phyloP scores from a whole-genome alignment of 495 filamentous ascomycete genomes.

The Neurospora sublineolata region DNA sequence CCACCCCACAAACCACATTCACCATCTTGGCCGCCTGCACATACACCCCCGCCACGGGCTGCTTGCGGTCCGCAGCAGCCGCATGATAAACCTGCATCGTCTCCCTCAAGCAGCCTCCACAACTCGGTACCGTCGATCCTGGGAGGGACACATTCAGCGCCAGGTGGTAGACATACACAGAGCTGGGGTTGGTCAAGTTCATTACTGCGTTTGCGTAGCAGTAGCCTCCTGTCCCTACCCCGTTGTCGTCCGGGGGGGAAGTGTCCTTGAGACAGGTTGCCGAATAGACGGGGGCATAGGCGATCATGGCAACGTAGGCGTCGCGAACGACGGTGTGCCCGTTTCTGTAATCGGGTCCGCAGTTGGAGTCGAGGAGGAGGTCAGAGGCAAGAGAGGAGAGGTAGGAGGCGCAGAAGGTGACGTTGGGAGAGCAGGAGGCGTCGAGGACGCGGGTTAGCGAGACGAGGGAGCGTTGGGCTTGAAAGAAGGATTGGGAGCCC shows the following conservation, averaged over 20 bases:
- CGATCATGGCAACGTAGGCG: conserved; percentile 52
- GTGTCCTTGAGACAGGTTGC: conserved; percentile 61
- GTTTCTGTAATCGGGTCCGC: conserved; percentile 54
- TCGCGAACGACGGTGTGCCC: conserved; percentile 58
- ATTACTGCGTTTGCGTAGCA: conserved; percentile 80
- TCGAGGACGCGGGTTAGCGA: conserved; percentile 60
- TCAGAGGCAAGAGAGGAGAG: conserved; percentile 51
- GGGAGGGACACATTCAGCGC: conserved; percentile 65
- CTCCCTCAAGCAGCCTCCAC: conserved; percentile 53
- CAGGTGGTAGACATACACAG: conserved; percentile 72
- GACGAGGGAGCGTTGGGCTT: conserved; percentile 50
- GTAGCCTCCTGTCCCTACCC: conserved; percentile 21
- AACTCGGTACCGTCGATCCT: conserved; percentile 50
- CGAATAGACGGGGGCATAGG: conserved; percentile 66
- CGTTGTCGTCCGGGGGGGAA: conserved; percentile 13
- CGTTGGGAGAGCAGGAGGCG: conserved; percentile 54
- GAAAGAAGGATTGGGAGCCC: conserved; percentile 58
- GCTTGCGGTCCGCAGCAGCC: conserved; percentile 46
- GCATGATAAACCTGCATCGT: conserved; percentile 59
- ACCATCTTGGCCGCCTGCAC: conserved; percentile 50
- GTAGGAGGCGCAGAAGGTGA: conserved; percentile 44
- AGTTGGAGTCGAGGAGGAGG: too few relatives aligned
- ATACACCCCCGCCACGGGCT: conserved; percentile 50
- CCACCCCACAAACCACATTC: conserved; percentile 51
- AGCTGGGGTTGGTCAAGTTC: conserved; percentile 52